Evolutionary conservation across 192 early-diverging fungal genomes (phyloP), one percentile per base, ranked within the genome.

Genomic region (Dissophora globulifera): DNA sequence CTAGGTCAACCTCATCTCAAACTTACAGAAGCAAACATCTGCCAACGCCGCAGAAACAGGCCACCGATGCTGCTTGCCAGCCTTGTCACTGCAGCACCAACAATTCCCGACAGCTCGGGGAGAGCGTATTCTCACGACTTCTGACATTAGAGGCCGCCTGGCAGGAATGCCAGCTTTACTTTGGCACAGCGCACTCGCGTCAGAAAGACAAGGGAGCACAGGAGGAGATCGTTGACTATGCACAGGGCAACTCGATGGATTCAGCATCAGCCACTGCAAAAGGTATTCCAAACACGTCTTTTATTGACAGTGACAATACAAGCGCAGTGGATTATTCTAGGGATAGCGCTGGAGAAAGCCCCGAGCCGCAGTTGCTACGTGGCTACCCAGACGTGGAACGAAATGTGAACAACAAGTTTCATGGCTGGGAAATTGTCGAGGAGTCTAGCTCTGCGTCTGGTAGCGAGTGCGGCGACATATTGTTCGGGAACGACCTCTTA

Each of bases 111-210:
- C 50, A 48, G 51, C 33, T 41, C 25, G 62, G 17, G 4, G 56
- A 54, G 2, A 75, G 71, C 35, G 62, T 75, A 10, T 66, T 75
- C 16, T 75, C 71, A 3, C 29, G 71, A 29, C 25, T 75, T 12
- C 50, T 75, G 0, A 75, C 71, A 2, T 45, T 75, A 5, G 71
- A 75, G 32, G 71, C 62, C 0, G 71, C 71, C 0, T 64, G 60
- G 61, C 62, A 62, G 33, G 66, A 67, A 15, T 86, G 84, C 53
- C 58, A 67, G 33, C 31, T 56, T 43, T 52, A 59, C 33, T 81
- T 86, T 58, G 42, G 50, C n/a, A 32, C 40, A 3, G 26, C 61
- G 0, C 33, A 48, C 9, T 43, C 63, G 22, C 25, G 31, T 17
- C 6, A 1, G 8, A 26, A 27, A 23, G 23, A 17, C 9, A 19